Evolutionary conservation across 192 early-diverging fungal genomes (phyloP).

Genomic region (Mortierella hygrophila): DNA sequence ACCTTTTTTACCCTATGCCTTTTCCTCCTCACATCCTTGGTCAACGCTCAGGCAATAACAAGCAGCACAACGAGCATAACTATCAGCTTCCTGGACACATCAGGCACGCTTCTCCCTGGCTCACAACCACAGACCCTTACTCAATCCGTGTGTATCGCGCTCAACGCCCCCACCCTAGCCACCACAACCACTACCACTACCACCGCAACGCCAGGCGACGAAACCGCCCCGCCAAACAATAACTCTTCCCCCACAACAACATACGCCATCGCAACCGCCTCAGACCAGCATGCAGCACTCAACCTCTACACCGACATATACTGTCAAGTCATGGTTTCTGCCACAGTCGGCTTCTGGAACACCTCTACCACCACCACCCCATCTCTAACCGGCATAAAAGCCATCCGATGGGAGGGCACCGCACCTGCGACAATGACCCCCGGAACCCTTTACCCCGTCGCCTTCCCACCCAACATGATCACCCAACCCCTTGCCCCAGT

Average conservation of each 20-base stretch:
- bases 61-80: neutral
- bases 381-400: neutral
- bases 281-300: slow-evolving; percentile 23
- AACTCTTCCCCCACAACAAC: neutral
- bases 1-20: neutral
- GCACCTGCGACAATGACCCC: slow-evolving; percentile 10
- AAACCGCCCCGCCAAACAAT: neutral
- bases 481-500: neutral
- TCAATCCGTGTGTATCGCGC: neutral
- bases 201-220: neutral
- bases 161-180: neutral
- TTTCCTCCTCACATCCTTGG: neutral
- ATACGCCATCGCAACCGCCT: slow-evolving; percentile 10
- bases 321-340: slow-evolving; percentile 8
- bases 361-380: neutral
- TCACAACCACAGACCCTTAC: slow-evolving; percentile 3
- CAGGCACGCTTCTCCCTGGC: neutral
- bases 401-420: slow-evolving; percentile 30
- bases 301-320: slow-evolving; percentile 21
- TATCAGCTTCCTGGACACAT: slow-evolving; percentile 7
- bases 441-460: slow-evolving; percentile 5
- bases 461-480: slow-evolving; percentile 11
- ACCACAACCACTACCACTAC: neutral
- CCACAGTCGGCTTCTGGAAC: slow-evolving; percentile 40
- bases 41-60: neutral